Conservation (phyloP, 1,139 yeast genomes). For the Geotrichum restrictum region DNA sequence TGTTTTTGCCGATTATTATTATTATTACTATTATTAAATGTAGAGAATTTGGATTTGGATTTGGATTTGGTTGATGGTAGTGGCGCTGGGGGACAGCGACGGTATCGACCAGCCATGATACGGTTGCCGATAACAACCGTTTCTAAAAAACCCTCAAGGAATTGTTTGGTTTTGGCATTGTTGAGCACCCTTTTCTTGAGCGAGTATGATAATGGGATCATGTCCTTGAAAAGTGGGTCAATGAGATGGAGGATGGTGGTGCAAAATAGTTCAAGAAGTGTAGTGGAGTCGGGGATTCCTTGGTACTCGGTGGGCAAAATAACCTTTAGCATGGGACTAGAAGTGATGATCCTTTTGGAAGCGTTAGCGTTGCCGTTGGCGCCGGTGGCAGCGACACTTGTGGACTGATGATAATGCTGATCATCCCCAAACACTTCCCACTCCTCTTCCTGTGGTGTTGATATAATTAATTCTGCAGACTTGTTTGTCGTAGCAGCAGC, state of each 20-base stretch:
- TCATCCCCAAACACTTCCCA: conserved; percentile 13
- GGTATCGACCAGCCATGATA: conserved; percentile 31
- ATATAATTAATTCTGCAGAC: background rate
- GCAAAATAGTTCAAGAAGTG: conserved; percentile 23
- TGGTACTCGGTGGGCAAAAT: conserved; percentile 4
- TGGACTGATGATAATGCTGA: background rate
- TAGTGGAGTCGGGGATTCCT: conserved; percentile 24
- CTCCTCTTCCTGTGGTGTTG: conserved; percentile 12
- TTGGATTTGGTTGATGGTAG: too few relatives aligned
- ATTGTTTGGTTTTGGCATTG: conserved; percentile 26
- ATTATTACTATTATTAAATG: background rate
- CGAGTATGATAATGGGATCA: conserved; percentile 28
- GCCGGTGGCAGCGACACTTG: background rate
- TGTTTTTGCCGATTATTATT: too few relatives aligned
- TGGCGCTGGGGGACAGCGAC: too few relatives aligned
- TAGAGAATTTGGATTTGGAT: background rate
- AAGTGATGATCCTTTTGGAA: too few relatives aligned
- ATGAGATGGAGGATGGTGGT: conserved; percentile 24
- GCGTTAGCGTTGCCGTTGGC: too few relatives aligned
- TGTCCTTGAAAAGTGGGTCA: conserved; percentile 25
- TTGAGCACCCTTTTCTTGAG: conserved; percentile 29
- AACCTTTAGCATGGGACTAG: background rate
- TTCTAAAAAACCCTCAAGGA: conserved; percentile 28
- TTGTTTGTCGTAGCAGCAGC: background rate
- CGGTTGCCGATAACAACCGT: conserved; percentile 26